A percentile compares a stretch with the other conserved stretches of the same genome.
These are phyloP conservation scores for Blastomyces gilchristii DNA, from an alignment of 2,329 filamentous ascomycete genomes.

Conservation along the genomic window DNA sequence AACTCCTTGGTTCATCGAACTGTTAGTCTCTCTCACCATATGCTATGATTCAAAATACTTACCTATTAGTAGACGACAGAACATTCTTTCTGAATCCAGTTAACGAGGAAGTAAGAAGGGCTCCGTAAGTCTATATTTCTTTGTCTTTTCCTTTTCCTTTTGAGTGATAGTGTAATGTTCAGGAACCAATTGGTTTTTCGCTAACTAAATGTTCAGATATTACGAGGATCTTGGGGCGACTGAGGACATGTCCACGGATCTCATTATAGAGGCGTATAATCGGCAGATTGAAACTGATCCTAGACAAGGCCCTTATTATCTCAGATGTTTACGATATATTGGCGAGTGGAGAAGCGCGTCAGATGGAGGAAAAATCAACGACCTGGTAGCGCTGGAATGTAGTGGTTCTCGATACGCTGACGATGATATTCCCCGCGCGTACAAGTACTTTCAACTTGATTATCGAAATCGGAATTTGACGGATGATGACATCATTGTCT, in stretches of 20 bases:
- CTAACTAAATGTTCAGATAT: constrained; percentile 27
- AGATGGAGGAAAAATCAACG: constrained; percentile 41
- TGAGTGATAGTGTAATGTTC: background rate
- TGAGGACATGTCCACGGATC: constrained; percentile 51
- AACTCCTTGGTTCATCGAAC: constrained; percentile 25
- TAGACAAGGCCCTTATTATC: constrained; percentile 48
- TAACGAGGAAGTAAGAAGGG: background rate
- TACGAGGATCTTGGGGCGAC: constrained; percentile 55
- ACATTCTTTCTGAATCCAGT: background rate
- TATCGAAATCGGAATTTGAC: constrained; percentile 36
- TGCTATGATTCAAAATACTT: background rate
- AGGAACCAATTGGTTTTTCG: background rate
- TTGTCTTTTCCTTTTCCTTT: background rate
- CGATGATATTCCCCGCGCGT: constrained; percentile 49
- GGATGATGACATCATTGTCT: constrained; percentile 53
- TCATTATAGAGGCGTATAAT: constrained; percentile 54
- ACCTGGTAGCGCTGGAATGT: constrained; percentile 47
- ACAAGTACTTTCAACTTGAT: constrained; percentile 48
- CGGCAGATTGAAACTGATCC: constrained; percentile 50
- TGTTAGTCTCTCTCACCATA: constrained; percentile 23
- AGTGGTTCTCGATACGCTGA: constrained; percentile 49
- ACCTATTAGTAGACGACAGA: constrained; percentile 12
- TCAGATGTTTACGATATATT: constrained; percentile 55
- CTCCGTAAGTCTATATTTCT: background rate
- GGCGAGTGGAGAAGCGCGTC: constrained; percentile 40